Conservation (phyloP, 2,329 filamentous ascomycete genomes). For the Claviceps humidiphila region DNA sequence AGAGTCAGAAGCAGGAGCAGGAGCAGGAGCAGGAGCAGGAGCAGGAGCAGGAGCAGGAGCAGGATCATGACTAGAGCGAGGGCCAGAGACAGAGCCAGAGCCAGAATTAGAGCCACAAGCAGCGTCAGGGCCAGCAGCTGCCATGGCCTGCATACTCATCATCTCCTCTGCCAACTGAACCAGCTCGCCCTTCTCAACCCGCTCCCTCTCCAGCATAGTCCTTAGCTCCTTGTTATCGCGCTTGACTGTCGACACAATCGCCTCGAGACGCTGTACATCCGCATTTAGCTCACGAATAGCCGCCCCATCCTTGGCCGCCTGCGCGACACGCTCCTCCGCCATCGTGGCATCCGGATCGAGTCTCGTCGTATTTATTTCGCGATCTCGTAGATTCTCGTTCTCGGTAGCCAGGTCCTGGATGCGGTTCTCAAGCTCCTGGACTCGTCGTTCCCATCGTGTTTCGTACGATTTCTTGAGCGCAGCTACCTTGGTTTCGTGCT, state of each 20-base stretch:
- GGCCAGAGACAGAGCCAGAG: no score
- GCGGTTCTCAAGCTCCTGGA: conserved; percentile 61
- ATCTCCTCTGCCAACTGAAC: conserved; percentile 75
- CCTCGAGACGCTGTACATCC: conserved; percentile 60
- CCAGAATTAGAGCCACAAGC: background rate
- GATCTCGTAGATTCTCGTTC: conserved; percentile 58
- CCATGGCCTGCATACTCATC: conserved; percentile 48
- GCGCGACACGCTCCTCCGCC: conserved; percentile 37
- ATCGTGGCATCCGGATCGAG: conserved; percentile 33
- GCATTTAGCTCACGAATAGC: conserved; percentile 59
- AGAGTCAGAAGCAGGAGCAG: no score
- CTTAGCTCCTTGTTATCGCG: conserved; percentile 55
- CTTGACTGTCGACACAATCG: conserved; percentile 57
- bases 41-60: no score
- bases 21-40: no score
- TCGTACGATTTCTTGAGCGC: conserved; percentile 81
- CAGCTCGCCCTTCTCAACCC: conserved; percentile 72
- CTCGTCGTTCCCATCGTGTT: conserved; percentile 76
- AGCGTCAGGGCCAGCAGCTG: background rate
- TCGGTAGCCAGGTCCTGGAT: conserved; percentile 58
- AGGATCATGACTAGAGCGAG: no score
- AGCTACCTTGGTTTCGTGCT: conserved; percentile 91
- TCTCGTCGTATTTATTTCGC: conserved; percentile 52
- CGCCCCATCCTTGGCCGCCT: conserved; percentile 52
- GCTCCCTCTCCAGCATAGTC: conserved; percentile 55